Evolutionary conservation across 768 basidiomycete genomes (phyloP).

Genomic region (Amanita subjunquillea): DNA sequence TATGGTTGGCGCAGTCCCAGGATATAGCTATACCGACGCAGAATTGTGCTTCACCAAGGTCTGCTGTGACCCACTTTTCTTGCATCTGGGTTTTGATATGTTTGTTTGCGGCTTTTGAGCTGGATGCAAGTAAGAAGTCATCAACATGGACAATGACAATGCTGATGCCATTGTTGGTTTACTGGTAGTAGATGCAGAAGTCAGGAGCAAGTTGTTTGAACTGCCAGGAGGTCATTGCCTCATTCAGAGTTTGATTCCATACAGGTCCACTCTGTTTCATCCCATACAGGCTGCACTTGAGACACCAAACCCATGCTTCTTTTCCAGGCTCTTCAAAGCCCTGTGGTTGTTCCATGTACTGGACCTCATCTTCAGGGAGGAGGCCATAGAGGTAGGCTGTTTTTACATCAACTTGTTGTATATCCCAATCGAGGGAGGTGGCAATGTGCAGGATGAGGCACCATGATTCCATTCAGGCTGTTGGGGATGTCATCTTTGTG

Average conservation of each 20-base stretch:
- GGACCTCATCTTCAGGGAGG: slow-evolving; percentile 16
- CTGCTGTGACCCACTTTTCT: slow-evolving; percentile 19
- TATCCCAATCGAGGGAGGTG: slow-evolving; percentile 20
- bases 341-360: slow-evolving; percentile 24
- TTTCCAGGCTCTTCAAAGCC: slow-evolving; percentile 17
- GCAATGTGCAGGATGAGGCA: slow-evolving; percentile 21
- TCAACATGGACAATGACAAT: no score
- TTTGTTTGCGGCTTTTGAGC: slow-evolving; percentile 9
- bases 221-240: slow-evolving; percentile 8
- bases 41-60: slow-evolving; percentile 20
- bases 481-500: no score
- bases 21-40: slow-evolving; percentile 26
- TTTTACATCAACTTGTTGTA: slow-evolving; percentile 24
- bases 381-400: slow-evolving; percentile 27
- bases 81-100: slow-evolving; percentile 18
- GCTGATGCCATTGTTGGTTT: slow-evolving; percentile 5
- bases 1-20: slow-evolving; percentile 11
- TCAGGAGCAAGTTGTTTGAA: background rate
- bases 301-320: slow-evolving; percentile 18
- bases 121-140: slow-evolving; percentile 17
- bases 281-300: no score
- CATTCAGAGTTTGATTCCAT: slow-evolving; percentile 21
- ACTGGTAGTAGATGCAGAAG: slow-evolving; percentile 17
- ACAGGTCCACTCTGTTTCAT: slow-evolving; percentile 25
- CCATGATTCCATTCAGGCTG: no score